phyloP scores from a whole-genome alignment of 2,329 filamentous ascomycete genomes.

The Curvularia lunata region DNA sequence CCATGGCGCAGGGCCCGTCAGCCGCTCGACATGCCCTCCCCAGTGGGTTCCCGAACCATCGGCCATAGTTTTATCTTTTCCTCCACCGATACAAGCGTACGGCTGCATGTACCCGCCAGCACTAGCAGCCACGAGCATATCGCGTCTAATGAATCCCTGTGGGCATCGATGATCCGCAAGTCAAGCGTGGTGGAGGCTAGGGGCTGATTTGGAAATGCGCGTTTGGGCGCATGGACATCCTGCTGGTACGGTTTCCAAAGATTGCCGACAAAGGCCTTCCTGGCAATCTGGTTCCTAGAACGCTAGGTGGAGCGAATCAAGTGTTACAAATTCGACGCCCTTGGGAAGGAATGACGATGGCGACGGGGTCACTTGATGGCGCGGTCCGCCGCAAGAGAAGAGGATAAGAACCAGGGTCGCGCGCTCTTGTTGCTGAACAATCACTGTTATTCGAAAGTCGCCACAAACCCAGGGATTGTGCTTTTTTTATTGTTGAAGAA shows the following conservation, averaged over 20 bases:
- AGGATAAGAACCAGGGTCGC: constrained; percentile 16
- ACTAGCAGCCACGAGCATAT: neutral
- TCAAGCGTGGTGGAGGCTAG: constrained; percentile 12
- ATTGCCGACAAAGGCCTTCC: constrained; percentile 16
- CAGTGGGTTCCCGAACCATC: constrained; percentile 16
- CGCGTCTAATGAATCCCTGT: constrained; percentile 12
- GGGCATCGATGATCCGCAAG: constrained; percentile 18
- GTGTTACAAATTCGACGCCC: constrained; percentile 11
- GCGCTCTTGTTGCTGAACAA: constrained; percentile 5
- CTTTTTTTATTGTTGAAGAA: constrained; percentile 6
- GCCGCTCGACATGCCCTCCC: constrained; percentile 20
- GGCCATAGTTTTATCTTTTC: constrained; percentile 14
- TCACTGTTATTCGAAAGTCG: neutral
- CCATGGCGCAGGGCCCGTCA: constrained; percentile 3
- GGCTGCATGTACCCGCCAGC: constrained; percentile 9
- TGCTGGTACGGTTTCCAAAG: constrained; percentile 12
- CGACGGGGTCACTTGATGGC: constrained; percentile 14
- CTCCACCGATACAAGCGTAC: constrained; percentile 9
- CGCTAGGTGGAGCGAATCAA: constrained; percentile 20
- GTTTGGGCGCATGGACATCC: constrained; percentile 13
- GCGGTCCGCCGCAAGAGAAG: neutral
- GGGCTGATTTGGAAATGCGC: constrained; percentile 11
- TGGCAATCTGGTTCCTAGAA: constrained; percentile 17
- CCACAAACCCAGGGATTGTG: constrained; percentile 1
- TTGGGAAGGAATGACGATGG: constrained; percentile 14